Percentiles rank a stretch among this genome's conserved stretches.
Evolutionary conservation across 2,329 filamentous ascomycete species (phyloP).

Genomic region (Cladosporium sp.): DNA sequence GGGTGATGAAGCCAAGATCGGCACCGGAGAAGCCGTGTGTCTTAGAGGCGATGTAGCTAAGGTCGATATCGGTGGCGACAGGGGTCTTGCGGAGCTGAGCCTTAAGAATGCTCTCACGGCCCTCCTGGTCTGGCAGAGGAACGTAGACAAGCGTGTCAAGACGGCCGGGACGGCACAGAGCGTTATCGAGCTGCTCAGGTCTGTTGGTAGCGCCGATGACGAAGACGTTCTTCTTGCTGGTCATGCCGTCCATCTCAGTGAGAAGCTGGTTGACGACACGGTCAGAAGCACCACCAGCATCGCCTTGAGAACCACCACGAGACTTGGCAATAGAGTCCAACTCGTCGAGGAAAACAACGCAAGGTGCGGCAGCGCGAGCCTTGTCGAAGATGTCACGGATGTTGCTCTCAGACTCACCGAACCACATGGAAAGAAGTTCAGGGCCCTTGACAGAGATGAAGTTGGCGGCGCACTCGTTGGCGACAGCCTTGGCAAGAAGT

Average conservation of each 20-base stretch:
- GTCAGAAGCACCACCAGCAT: conserved; percentile 96
- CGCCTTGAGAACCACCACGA: conserved; percentile 91
- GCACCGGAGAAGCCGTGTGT: conserved; percentile 99
- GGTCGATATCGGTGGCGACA: conserved; percentile 78
- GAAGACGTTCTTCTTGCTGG: conserved; percentile 99
- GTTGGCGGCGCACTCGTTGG: conserved; percentile 98
- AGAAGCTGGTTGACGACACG: conserved; percentile 99
- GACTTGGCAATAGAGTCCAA: conserved; percentile 99
- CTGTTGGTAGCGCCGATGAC: conserved; percentile 98
- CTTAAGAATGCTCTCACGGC: conserved; percentile 83
- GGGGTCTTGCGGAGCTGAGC: conserved; percentile 98
- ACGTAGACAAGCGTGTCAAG: conserved; percentile 98
- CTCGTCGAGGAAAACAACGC: conserved; percentile 98
- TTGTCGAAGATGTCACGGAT: conserved; percentile 99
- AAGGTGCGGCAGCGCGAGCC: conserved; percentile 94
- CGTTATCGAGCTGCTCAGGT: conserved; percentile 97
- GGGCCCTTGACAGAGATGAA: conserved; percentile 99
- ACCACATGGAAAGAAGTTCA: conserved; percentile 99
- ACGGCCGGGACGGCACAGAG: conserved; percentile 96
- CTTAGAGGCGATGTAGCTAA: conserved; percentile 89
- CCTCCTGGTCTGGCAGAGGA: conserved; percentile 86
- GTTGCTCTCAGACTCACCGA: conserved; percentile 99
- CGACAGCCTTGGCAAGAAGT: conserved; percentile 96
- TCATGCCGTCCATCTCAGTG: conserved; percentile 99
- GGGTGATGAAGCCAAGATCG: conserved; percentile 97